Evolutionary conservation across 495 filamentous ascomycete genomes (phyloP), one percentile per base, ranked within the genome.

Genomic region (Neurospora intermedia): DNA sequence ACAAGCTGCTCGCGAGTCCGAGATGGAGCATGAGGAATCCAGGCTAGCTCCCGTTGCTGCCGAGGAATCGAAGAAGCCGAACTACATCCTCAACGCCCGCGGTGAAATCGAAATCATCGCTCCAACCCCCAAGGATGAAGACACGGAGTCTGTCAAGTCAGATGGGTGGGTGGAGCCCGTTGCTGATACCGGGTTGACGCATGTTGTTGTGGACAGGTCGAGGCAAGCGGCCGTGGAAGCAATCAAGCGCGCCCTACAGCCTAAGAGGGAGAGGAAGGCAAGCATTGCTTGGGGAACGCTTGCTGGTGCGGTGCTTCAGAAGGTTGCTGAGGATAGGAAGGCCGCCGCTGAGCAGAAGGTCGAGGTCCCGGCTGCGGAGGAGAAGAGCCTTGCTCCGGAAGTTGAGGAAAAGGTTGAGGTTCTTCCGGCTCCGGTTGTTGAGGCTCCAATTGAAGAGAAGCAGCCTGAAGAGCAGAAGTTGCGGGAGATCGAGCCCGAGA

Each of bases 391-490:
- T 72, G 45, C n/a, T 66, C 13, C 31, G 2, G 43, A 59, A 20
- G 71, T 66, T 11, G 71, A 72, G 46, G 18, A 35, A 40, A 6
- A 38, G 11, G 6, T 71, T 71, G 73, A 74, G 48, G 39, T 31
- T 31, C 27, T 27, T 6, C 73, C 42, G 40, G 11, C 70, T 75
- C 74, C 59, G 10, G 43, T 43, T 41, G 23, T 23, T 8, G 78
- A 78, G 20, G 40, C 71, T 73, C 15, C 7, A 6, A 66, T 35
- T 74, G 48, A 79, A 71, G 62, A 79, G 71, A 70, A 77, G 73
- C 73, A 43, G 48, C 39, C 43, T 23, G 74, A 74, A 46, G 78
- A 77, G 72, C 74, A 74, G 16, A 78, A 75, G 73, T 78, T 74
- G 70, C 74, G 69, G 42, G 75, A 75, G 4, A 72, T 75, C 11